A percentile compares a stretch with the other conserved stretches of the same genome.
Conservation (phyloP, 345 rosid genomes). For the Garcia nutans region DNA sequence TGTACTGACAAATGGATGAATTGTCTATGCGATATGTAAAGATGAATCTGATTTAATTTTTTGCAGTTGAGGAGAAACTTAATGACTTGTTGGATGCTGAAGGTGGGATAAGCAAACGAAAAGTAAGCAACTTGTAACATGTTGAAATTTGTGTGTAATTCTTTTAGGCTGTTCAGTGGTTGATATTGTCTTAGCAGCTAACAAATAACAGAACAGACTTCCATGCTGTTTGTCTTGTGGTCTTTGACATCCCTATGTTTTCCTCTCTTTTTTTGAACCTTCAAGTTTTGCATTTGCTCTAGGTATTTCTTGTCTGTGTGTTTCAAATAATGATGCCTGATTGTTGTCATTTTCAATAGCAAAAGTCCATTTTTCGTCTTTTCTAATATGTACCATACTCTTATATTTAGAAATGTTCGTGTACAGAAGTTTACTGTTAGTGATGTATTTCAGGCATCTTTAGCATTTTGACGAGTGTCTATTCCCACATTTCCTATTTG, state of each 20-base stretch:
- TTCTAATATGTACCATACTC: not conserved
- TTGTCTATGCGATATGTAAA: not conserved
- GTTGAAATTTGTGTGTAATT: not conserved
- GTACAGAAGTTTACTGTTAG: not conserved
- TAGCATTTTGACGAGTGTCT: not conserved
- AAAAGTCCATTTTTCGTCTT: not conserved
- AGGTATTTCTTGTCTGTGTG: not conserved
- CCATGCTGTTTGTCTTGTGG: not conserved
- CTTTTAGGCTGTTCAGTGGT: slow-evolving; percentile 5
- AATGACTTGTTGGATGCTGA: slow-evolving; percentile 89
- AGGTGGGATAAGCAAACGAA: slow-evolving; percentile 91
- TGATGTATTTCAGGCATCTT: not conserved
- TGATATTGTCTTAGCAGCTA: not conserved
- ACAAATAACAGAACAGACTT: not conserved
- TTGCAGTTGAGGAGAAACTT: slow-evolving; percentile 91
- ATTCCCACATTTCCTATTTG: not conserved
- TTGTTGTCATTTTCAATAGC: not conserved
- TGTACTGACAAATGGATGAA: not conserved
- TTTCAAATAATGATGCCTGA: not conserved
- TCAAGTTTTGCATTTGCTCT: not conserved
- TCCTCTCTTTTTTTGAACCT: not conserved
- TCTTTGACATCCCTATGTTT: not conserved
- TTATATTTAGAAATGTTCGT: not conserved
- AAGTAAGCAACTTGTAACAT: slow-evolving; percentile 49
- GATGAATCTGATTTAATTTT: slow-evolving; percentile 14